phyloP scores from a whole-genome alignment of 164 flowering plant genomes.

The Piper betle region DNA sequence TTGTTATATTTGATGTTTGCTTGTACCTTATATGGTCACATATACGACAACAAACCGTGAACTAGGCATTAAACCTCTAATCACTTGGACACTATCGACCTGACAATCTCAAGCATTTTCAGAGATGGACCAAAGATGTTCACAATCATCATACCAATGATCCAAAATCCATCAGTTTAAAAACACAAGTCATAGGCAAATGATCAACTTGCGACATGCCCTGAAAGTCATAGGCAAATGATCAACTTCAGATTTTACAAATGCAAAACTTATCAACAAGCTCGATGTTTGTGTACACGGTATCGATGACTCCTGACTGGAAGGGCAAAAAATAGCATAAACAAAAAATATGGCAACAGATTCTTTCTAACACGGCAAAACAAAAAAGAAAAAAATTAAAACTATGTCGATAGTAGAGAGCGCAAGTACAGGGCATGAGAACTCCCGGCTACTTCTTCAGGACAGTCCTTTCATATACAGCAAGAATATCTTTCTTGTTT shows the following conservation, averaged over 20 bases:
- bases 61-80: too few relatives aligned
- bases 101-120: not conserved
- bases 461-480: constrained; percentile 63
- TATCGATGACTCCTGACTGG: not conserved
- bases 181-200: not conserved
- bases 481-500: constrained; percentile 61
- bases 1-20: too few relatives aligned
- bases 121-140: not conserved
- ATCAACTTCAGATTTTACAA: not conserved
- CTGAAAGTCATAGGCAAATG: not conserved
- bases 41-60: too few relatives aligned
- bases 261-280: not conserved
- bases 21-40: too few relatives aligned
- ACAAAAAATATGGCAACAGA: not conserved
- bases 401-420: not conserved
- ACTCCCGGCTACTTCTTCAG: constrained; percentile 23
- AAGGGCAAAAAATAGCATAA: too few relatives aligned
- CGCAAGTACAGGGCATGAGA: not conserved
- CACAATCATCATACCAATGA: not conserved
- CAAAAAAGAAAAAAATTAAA: too few relatives aligned
- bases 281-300: not conserved
- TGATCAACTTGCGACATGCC: not conserved
- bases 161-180: not conserved
- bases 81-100: too few relatives aligned
- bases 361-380: not conserved